Evolutionary conservation across 768 basidiomycete genomes (phyloP).

Genomic region (Rhodotorula sphaerocarpa): DNA sequence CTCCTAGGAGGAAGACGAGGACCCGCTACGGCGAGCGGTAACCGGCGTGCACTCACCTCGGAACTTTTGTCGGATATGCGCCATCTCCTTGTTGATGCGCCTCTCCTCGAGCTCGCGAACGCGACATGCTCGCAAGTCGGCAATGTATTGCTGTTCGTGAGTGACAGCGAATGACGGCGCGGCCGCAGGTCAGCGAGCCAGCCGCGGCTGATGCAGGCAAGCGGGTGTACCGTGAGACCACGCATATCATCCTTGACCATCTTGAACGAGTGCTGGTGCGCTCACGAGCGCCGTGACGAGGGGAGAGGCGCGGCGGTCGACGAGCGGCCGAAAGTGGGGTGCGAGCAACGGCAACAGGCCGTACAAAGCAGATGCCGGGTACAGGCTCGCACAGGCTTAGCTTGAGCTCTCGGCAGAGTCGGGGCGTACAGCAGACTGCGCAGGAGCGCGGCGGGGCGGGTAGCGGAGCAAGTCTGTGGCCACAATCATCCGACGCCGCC

Average conservation of each 20-base stretch:
- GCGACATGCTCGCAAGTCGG: slow-evolving; percentile 92
- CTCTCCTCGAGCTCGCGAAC: slow-evolving; percentile 97
- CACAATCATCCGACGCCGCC: too few relatives aligned
- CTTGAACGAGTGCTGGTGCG: background rate
- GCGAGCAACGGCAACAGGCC: too few relatives aligned
- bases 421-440: too few relatives aligned
- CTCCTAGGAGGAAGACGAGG: too few relatives aligned
- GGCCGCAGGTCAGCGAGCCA: background rate
- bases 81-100: slow-evolving; percentile 99
- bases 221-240: slow-evolving; percentile 26
- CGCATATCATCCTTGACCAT: slow-evolving; percentile 36
- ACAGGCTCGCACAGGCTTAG: too few relatives aligned
- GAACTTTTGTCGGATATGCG: slow-evolving; percentile 97
- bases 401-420: too few relatives aligned
- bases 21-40: too few relatives aligned
- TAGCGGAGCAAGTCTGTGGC: too few relatives aligned
- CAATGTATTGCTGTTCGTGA: slow-evolving; percentile 55
- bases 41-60: slow-evolving; percentile 70
- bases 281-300: background rate
- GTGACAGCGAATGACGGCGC: too few relatives aligned
- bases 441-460: too few relatives aligned
- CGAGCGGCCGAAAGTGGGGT: background rate
- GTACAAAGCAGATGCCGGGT: too few relatives aligned
- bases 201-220: background rate
- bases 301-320: background rate